Percentiles rank a stretch among this genome's conserved stretches.
These are phyloP conservation scores for Protomyces inundatus DNA, from an alignment of 1,139 yeast species.

Conservation along the genomic window DNA sequence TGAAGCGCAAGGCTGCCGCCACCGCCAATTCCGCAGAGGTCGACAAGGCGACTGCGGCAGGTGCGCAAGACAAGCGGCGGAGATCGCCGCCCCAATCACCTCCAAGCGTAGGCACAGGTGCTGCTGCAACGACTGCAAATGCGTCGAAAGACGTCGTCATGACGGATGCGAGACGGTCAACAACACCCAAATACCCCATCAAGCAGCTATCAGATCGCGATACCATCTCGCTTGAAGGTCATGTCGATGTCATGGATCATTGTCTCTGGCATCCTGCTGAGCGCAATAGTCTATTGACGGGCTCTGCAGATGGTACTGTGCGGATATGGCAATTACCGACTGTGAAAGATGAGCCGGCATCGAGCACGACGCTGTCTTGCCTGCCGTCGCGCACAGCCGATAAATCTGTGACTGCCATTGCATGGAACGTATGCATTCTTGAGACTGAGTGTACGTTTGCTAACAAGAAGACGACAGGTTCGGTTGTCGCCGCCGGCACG, in stretches of 20 bases:
- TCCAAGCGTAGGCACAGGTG: neutral
- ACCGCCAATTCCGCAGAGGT: neutral
- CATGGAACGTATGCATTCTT: slow-evolving; percentile 15
- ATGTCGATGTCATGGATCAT: slow-evolving; percentile 10
- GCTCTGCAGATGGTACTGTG: slow-evolving; percentile 19
- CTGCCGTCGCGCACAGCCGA: slow-evolving; percentile 18
- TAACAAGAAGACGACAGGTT: slow-evolving; percentile 22
- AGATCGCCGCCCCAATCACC: neutral
- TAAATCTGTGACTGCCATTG: slow-evolving; percentile 22
- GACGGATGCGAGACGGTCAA: neutral
- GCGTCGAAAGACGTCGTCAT: slow-evolving; percentile 6
- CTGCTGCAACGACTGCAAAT: neutral
- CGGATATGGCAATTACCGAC: slow-evolving; percentile 22
- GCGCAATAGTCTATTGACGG: slow-evolving; percentile 5
- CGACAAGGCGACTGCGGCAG: neutral
- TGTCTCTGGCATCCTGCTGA: slow-evolving; percentile 18
- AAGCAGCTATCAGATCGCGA: neutral
- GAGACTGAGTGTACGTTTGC: neutral
- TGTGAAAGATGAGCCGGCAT: slow-evolving; percentile 7
- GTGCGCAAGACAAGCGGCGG: neutral
- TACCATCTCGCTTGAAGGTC: slow-evolving; percentile 9
- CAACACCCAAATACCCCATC: neutral
- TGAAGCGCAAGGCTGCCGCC: neutral
- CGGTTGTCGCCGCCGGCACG: slow-evolving; percentile 20
- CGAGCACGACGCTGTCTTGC: slow-evolving; percentile 19